Conservation (phyloP, 2,329 filamentous ascomycete genomes). For the Stagonosporopsis tanaceti region DNA sequence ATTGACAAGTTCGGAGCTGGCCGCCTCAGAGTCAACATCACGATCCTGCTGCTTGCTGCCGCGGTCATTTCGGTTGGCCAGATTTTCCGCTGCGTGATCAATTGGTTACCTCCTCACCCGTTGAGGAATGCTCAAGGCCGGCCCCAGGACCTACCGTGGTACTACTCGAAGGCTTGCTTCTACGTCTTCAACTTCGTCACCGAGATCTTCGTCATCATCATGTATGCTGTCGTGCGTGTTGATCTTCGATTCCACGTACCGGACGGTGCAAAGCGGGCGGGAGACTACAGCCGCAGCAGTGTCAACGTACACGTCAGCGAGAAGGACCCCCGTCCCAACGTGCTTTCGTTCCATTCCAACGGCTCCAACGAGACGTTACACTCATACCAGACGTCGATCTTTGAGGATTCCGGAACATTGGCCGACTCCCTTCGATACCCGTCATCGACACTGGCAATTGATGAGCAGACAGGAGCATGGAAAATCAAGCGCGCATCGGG, state of each 20-base stretch:
- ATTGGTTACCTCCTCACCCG: conserved; percentile 58
- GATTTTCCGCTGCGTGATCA: conserved; percentile 70
- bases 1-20: conserved; percentile 72
- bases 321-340: conserved; percentile 31
- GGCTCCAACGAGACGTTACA: conserved; percentile 40
- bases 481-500: conserved; percentile 42
- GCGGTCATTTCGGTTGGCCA: conserved; percentile 72
- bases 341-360: conserved; percentile 24
- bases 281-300: conserved; percentile 40
- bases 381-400: conserved; percentile 40
- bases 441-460: conserved; percentile 43
- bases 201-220: conserved; percentile 73
- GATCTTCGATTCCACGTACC: conserved; percentile 81
- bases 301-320: conserved; percentile 32
- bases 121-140: conserved; percentile 58
- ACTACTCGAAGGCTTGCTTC: conserved; percentile 75
- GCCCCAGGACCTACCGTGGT: conserved; percentile 64
- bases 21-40: conserved; percentile 71
- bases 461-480: conserved; percentile 41
- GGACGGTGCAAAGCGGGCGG: conserved; percentile 66
- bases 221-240: conserved; percentile 73
- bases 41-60: conserved; percentile 67
- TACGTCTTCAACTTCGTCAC: conserved; percentile 81
- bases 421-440: conserved; percentile 45
- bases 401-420: conserved; percentile 43